A percentile compares a stretch with the other conserved stretches of the same genome.
phyloP scores from a whole-genome alignment of 2,329 filamentous ascomycete genomes.

The Didymella lethalis region DNA sequence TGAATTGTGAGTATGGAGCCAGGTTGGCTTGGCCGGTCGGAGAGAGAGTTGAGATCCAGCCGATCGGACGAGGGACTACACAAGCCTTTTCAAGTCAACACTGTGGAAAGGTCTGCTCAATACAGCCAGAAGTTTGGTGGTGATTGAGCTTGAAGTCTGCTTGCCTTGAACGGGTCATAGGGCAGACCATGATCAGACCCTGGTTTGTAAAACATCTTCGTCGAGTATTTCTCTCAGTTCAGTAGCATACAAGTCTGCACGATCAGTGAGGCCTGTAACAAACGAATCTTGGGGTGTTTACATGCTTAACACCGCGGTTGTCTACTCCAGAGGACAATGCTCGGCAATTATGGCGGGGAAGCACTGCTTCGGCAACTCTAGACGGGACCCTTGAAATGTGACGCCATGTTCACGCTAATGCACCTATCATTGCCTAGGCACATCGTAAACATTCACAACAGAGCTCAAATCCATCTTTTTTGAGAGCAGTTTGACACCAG shows the following conservation, averaged over 20 bases:
- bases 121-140: neutral
- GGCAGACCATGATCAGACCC: constrained; percentile 61
- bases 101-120: too few relatives aligned
- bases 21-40: constrained; percentile 60
- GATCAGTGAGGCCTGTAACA: too few relatives aligned
- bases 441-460: neutral
- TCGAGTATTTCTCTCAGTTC: neutral
- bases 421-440: neutral
- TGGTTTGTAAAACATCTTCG: constrained; percentile 62
- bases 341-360: constrained; percentile 19
- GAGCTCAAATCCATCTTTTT: too few relatives aligned
- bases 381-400: constrained; percentile 10
- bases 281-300: neutral
- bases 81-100: constrained; percentile 54
- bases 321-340: neutral
- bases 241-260: too few relatives aligned
- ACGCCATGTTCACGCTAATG: constrained; percentile 19
- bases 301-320: neutral
- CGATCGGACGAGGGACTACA: constrained; percentile 68
- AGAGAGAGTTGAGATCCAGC: constrained; percentile 68
- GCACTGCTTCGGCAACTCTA: constrained; percentile 19
- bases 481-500: too few relatives aligned
- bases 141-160: neutral
- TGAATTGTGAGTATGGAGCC: constrained; percentile 69
- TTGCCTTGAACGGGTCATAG: constrained; percentile 64